Evolutionary conservation across 352 stramenopile species (phyloP).

Genomic region (Globisporangium nunn): DNA sequence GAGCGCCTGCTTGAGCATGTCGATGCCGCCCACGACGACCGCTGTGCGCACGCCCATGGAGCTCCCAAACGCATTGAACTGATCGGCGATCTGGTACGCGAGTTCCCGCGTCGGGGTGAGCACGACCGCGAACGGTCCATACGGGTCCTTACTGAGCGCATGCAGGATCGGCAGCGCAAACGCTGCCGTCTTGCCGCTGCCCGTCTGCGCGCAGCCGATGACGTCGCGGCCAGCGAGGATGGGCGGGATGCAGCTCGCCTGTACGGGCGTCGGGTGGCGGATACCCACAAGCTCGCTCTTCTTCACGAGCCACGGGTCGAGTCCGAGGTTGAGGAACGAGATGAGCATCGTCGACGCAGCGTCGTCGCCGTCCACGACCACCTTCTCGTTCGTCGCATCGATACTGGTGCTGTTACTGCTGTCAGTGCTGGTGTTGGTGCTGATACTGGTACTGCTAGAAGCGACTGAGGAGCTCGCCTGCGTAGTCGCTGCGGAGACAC

Average conservation of each 20-base stretch:
- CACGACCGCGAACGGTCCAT: conserved; percentile 94
- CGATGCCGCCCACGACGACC: conserved; percentile 94
- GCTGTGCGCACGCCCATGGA: conserved; percentile 83
- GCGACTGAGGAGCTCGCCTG: neutral
- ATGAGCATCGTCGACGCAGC: conserved; percentile 41
- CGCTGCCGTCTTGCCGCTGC: conserved; percentile 96
- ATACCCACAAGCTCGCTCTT: conserved; percentile 83
- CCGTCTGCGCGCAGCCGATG: conserved; percentile 90
- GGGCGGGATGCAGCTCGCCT: conserved; percentile 88
- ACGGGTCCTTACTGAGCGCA: conserved; percentile 88
- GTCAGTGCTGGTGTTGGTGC: neutral
- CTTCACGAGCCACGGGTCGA: conserved; percentile 85
- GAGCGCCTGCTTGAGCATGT: conserved; percentile 91
- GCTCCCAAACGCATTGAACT: conserved; percentile 95
- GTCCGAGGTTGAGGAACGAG: conserved; percentile 78
- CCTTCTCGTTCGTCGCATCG: conserved; percentile 25
- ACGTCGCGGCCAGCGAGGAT: conserved; percentile 89
- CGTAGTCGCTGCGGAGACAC: conserved; percentile 5
- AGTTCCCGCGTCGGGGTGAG: conserved; percentile 97
- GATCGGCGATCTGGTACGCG: conserved; percentile 97
- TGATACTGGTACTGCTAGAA: neutral
- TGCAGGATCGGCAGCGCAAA: conserved; percentile 98
- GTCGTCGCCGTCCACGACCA: conserved; percentile 25
- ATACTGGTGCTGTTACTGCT: conserved; percentile 1
- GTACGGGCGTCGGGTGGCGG: conserved; percentile 82